These are phyloP conservation scores for Bipolaris zeicola DNA, from an alignment of 2,329 filamentous ascomycete species.

Conservation along the genomic window DNA sequence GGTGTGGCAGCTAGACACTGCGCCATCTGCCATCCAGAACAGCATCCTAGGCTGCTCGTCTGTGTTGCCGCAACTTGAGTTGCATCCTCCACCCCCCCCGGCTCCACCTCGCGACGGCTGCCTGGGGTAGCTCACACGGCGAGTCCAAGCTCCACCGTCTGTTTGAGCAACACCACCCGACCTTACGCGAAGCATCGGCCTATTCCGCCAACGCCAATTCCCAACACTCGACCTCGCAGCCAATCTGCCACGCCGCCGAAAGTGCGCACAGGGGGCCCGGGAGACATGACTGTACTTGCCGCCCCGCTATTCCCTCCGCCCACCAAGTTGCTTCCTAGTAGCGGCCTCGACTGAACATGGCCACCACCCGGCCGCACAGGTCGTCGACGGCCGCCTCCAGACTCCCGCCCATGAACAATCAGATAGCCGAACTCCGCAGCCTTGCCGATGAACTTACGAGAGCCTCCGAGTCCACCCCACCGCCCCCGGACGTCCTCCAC, in stretches of 20 bases:
- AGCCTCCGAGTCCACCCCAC: constrained; percentile 38
- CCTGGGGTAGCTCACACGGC: constrained; percentile 14
- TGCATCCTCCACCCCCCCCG: background rate
- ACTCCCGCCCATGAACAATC: constrained; percentile 62
- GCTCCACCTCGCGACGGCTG: constrained; percentile 18
- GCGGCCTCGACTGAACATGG: constrained; percentile 43
- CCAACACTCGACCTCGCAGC: background rate
- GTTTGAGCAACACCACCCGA: constrained; percentile 4
- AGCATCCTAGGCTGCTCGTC: constrained; percentile 16
- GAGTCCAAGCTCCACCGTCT: constrained; percentile 5
- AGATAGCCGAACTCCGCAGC: constrained; percentile 47
- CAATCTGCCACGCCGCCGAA: constrained; percentile 7
- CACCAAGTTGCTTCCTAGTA: constrained; percentile 31
- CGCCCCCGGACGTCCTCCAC: constrained; percentile 42
- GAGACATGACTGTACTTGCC: constrained; percentile 39
- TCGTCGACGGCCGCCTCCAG: constrained; percentile 48
- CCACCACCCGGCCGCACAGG: constrained; percentile 43
- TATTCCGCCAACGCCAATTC: constrained; percentile 1
- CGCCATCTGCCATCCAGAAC: background rate
- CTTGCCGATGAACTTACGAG: constrained; percentile 45
- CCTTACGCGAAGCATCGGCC: constrained; percentile 9
- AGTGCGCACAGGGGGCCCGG: constrained; percentile 16
- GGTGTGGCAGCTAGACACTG: constrained; percentile 1
- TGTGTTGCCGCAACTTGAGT: constrained; percentile 2
- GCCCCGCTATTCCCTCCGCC: constrained; percentile 28